Base-by-base conservation (phyloP, 2,329 filamentous ascomycete genomes). In the Beauveria varroae region DNA sequence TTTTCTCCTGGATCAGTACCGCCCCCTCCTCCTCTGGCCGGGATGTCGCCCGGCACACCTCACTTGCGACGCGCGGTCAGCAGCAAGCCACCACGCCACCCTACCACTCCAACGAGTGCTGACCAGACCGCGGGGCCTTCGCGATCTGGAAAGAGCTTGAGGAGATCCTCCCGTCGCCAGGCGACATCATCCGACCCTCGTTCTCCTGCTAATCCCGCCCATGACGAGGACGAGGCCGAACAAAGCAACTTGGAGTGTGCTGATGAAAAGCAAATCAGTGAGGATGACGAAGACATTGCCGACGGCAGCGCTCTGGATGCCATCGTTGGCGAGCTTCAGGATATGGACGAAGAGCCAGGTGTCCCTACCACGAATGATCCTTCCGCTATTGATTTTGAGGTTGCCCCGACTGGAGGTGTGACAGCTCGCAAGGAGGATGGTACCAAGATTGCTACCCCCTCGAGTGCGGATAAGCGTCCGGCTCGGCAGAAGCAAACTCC, bases 401-500 rank as follows among this genome's bases (percentile, higher is more conserved):
- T 97, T 47, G 92, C 88, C 44, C 86, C 89, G 20, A 89, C 87
- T 22, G 93, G 92, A 16, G 96, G 91, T 70, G 88, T 97, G 16
- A 96, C 91, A 1, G 93, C 93, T 44, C 88, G 89, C 57, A 93
- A 95, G 69, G 93, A 97, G 67, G 93, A 97, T 71, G 93, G 93
- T 5, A 96, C 91, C 3, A 82, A 90, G 63, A 86, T 98, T 60
- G 84, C 88, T 9, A 97, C 93, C 1, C 93, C 93, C 5, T 86
- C 88, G 1, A 87, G 91, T 63, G 78, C 72, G 50, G 69, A 69
- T 41, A 68, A 73, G 26, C 72, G 73, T 34, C 66, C 75, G 30
- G 75, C 78, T 14, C 74, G 76, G 55, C 71, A 74, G 18, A 70
- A 70, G 53, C 71, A 73, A 44, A 72, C 70, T 41, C 79, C 78